Conservation (phyloP, 176 grass and related monocot species). For the Ananas comosus region DNA sequence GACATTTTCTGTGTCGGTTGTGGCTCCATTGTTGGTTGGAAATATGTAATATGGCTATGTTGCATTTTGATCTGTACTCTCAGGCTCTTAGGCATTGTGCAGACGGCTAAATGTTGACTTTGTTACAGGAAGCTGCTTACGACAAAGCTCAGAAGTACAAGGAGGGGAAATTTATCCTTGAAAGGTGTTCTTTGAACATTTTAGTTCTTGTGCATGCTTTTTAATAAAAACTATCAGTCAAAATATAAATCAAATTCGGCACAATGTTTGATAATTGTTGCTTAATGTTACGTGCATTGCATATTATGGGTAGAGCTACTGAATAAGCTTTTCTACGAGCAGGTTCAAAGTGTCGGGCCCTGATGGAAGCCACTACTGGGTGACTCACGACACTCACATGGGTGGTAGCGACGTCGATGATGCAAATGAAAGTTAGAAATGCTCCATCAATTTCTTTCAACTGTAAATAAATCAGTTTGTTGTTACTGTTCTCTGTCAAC, state of each 20-base stretch:
- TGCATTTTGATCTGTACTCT: slow-evolving; percentile 10
- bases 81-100: slow-evolving; percentile 7
- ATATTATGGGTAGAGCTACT: background rate
- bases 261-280: background rate
- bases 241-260: background rate
- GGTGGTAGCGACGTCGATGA: slow-evolving; percentile 62
- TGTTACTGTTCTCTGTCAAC: too few species aligned
- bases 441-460: background rate
- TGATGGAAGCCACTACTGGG: slow-evolving; percentile 61
- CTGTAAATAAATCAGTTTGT: background rate
- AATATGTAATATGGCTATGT: slow-evolving; percentile 74
- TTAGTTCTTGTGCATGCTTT: background rate
- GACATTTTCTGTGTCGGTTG: slow-evolving; percentile 99
- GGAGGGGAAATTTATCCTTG: slow-evolving; percentile 95
- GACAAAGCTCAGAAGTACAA: slow-evolving; percentile 93
- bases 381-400: slow-evolving; percentile 36
- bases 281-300: background rate
- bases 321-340: slow-evolving; percentile 18
- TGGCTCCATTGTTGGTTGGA: slow-evolving; percentile 97
- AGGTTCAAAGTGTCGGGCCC: slow-evolving; percentile 70
- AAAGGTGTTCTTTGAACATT: slow-evolving; percentile 43
- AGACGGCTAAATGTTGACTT: slow-evolving; percentile 15
- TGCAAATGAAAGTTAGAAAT: background rate
- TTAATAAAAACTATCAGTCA: background rate
- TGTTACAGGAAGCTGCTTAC: slow-evolving; percentile 59